Conservation (phyloP, 106 monocot species). For the Agapanthus africanus region DNA sequence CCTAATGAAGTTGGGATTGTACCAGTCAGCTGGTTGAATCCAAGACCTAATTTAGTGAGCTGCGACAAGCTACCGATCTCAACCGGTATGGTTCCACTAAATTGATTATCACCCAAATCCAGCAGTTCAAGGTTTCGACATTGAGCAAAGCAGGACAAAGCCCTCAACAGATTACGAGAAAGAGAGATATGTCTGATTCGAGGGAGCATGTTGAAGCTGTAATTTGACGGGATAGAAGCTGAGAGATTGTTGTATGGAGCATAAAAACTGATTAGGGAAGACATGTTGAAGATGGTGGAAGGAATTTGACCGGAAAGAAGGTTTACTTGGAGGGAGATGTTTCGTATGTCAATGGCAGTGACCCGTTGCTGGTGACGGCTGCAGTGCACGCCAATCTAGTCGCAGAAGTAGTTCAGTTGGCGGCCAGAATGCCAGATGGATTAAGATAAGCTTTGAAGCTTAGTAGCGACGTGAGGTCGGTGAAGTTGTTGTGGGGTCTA, state of each 20-base stretch:
- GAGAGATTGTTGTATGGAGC: conserved; percentile 7
- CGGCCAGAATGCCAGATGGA: not conserved
- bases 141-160: too few relatives aligned
- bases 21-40: not conserved
- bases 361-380: not conserved
- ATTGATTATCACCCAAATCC: not conserved
- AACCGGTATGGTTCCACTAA: not conserved
- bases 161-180: not conserved
- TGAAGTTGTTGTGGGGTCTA: too few relatives aligned
- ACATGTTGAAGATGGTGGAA: conserved; percentile 11
- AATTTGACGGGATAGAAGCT: conserved; percentile 1
- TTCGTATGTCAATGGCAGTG: too few relatives aligned
- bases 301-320: conserved; percentile 12
- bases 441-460: not conserved
- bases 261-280: not conserved
- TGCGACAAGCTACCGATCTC: not conserved
- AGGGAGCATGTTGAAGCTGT: not conserved
- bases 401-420: not conserved
- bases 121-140: not conserved
- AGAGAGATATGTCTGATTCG: not conserved
- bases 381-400: not conserved
- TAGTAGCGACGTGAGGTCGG: too few relatives aligned
- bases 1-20: conserved; percentile 1
- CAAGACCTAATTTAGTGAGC: not conserved
- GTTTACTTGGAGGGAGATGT: conserved; percentile 4